Conservation (phyloP, 1,139 yeast species). For the Yamadazyma diospyri region DNA sequence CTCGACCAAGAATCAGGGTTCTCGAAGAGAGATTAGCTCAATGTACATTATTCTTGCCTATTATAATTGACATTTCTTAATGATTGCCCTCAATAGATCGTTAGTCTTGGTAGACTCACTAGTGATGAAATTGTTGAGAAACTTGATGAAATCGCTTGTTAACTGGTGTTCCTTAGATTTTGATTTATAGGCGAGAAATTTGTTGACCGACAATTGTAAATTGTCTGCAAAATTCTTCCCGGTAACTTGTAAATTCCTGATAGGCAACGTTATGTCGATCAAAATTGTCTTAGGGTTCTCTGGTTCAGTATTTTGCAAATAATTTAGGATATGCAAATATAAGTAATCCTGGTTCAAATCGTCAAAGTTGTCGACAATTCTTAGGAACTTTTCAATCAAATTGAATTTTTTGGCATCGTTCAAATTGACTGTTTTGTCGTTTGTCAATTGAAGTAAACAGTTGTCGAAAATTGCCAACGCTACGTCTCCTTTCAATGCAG, state of each 20-base stretch:
- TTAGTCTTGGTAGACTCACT: conserved; percentile 22
- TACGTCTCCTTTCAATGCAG: conserved; percentile 87
- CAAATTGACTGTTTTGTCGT: conserved; percentile 1
- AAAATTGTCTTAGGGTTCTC: conserved; percentile 41
- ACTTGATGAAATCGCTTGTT: conserved; percentile 42
- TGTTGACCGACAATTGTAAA: conserved; percentile 68
- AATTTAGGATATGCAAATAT: conserved; percentile 58
- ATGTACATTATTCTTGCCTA: conserved; percentile 1
- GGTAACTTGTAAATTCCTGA: conserved; percentile 47
- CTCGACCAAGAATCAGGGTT: conserved; percentile 27
- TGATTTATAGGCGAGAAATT: conserved; percentile 58
- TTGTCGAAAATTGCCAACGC: conserved; percentile 80
- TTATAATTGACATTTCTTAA: conserved; percentile 17
- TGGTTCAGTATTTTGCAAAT: conserved; percentile 36
- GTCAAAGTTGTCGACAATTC: conserved; percentile 60
- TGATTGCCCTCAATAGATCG: conserved; percentile 36
- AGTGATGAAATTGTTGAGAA: conserved; percentile 29
- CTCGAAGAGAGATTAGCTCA: conserved; percentile 24
- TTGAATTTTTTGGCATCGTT: conserved; percentile 34
- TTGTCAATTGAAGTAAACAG: conserved; percentile 35
- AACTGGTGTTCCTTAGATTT: conserved; percentile 40
- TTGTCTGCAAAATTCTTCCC: conserved; percentile 50
- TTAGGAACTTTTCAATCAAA: conserved; percentile 46
- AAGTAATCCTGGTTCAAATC: conserved; percentile 69
- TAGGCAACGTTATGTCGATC: conserved; percentile 63